Percentiles rank a stretch among this genome's conserved stretches.
Evolutionary conservation across 257 asterid species (phyloP).

Genomic region (Pogostemon cablin): DNA sequence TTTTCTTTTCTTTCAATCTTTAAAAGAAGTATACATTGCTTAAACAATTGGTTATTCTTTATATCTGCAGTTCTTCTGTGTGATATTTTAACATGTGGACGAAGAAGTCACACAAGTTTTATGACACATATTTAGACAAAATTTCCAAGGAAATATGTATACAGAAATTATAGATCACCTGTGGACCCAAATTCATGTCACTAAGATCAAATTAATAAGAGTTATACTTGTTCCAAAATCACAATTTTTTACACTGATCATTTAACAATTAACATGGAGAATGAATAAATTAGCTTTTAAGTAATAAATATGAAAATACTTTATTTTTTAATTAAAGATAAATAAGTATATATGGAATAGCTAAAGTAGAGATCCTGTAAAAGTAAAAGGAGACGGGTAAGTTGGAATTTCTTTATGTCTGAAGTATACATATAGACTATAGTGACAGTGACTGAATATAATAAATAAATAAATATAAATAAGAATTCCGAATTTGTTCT

Average conservation of each 20-base stretch:
- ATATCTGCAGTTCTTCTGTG: not conserved
- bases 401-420: constrained; percentile 25
- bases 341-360: too few relatives aligned
- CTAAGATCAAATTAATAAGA: too few relatives aligned
- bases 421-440: not conserved
- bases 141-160: not conserved
- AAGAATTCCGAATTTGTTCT: constrained; percentile 32
- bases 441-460: constrained; percentile 31
- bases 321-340: too few relatives aligned
- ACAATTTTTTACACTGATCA: too few relatives aligned
- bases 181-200: too few relatives aligned
- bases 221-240: too few relatives aligned
- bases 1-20: not conserved
- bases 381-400: constrained; percentile 26
- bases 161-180: too few relatives aligned
- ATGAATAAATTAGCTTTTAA: too few relatives aligned
- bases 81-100: constrained; percentile 6
- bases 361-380: too few relatives aligned
- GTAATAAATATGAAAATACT: too few relatives aligned
- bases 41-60: constrained; percentile 39
- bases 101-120: not conserved
- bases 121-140: not conserved
- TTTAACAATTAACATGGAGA: too few relatives aligned
- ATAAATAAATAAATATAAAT: too few relatives aligned
- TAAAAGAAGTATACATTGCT: constrained; percentile 36